Evolutionary conservation across 106 monocot genomes (phyloP).

Genomic region (Dactylorhiza incarnata): DNA sequence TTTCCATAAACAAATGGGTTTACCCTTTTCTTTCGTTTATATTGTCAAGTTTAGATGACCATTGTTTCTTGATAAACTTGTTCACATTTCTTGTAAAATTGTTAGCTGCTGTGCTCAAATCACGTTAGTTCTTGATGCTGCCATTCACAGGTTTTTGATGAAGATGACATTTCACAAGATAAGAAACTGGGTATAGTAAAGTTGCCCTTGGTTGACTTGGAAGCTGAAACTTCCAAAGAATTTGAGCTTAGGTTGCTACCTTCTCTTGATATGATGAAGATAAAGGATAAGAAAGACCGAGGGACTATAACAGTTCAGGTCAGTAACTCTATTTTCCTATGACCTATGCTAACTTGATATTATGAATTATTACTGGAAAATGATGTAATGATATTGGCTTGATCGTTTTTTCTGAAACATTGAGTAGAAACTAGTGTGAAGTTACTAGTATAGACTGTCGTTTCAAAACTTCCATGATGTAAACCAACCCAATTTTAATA

Average conservation of each 20-base stretch:
- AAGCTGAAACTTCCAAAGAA: constrained; percentile 64
- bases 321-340: not conserved
- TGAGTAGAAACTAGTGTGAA: not conserved
- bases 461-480: not conserved
- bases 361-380: constrained; percentile 1
- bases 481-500: not conserved
- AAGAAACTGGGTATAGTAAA: constrained; percentile 70
- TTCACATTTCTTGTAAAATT: not conserved
- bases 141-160: constrained; percentile 67
- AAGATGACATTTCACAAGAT: constrained; percentile 72
- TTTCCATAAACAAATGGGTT: not conserved
- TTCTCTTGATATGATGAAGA: constrained; percentile 74
- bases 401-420: not conserved
- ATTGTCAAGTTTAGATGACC: not conserved
- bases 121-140: not conserved
- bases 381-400: not conserved
- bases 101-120: not conserved
- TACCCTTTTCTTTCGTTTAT: not conserved
- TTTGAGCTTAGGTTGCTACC: constrained; percentile 55
- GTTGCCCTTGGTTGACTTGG: constrained; percentile 62
- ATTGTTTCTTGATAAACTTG: not conserved
- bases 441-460: not conserved
- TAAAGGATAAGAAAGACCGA: constrained; percentile 93
- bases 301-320: constrained; percentile 83
- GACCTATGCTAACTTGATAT: not conserved